phyloP scores from a whole-genome alignment of 805 yeast species.

The Candida jianshihensis region DNA sequence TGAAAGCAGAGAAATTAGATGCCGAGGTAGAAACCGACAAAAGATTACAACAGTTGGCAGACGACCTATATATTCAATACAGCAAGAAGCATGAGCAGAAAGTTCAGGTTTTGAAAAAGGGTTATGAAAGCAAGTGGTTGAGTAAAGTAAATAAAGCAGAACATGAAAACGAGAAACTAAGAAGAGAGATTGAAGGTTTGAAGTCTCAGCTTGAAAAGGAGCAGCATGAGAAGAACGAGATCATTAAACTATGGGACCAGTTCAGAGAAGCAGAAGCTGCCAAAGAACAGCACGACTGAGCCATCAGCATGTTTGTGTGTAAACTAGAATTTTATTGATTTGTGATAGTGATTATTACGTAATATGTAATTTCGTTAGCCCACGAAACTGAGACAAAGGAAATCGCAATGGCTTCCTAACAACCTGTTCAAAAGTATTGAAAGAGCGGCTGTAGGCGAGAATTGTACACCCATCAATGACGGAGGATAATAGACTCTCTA shows the following conservation, averaged over 20 bases:
- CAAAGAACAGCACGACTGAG: not conserved
- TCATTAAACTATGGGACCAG: slow-evolving; percentile 44
- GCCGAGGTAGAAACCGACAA: slow-evolving; percentile 45
- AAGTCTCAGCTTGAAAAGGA: slow-evolving; percentile 43
- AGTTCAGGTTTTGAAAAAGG: slow-evolving; percentile 52
- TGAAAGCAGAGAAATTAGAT: slow-evolving; percentile 27
- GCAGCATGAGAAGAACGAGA: slow-evolving; percentile 49
- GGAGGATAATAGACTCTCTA: slow-evolving; percentile 9
- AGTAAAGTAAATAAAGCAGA: slow-evolving; percentile 34
- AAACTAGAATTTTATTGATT: no score
- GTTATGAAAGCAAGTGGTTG: slow-evolving; percentile 48
- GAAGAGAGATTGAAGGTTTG: slow-evolving; percentile 46
- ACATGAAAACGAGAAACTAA: slow-evolving; percentile 37
- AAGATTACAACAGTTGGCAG: slow-evolving; percentile 56
- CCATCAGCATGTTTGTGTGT: not conserved
- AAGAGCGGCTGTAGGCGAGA: no score
- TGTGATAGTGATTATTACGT: no score
- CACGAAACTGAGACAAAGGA: no score
- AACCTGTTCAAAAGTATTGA: no score
- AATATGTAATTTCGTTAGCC: no score
- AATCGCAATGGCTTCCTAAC: no score
- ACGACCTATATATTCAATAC: slow-evolving; percentile 65
- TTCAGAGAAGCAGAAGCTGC: slow-evolving; percentile 12
- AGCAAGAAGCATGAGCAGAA: slow-evolving; percentile 73
- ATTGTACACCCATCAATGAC: not conserved